Conservation (phyloP, 163 green algal genomes). For the Smithsoniella earleae region DNA sequence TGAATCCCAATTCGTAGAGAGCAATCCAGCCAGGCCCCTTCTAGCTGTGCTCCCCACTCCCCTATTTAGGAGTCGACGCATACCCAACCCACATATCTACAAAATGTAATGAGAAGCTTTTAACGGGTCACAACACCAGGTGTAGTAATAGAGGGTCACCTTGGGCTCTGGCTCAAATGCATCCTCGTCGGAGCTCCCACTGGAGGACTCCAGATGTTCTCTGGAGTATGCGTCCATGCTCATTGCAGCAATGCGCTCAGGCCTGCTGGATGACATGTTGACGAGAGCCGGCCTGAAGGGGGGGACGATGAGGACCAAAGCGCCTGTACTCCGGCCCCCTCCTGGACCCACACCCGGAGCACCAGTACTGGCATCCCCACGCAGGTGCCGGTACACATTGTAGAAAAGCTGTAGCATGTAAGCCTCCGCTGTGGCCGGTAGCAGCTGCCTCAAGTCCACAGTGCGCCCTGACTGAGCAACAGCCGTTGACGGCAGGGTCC, state of each 20-base stretch:
- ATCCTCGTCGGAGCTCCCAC: background rate
- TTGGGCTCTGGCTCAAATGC: background rate
- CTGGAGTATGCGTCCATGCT: background rate
- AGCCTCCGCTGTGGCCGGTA: constrained; percentile 5
- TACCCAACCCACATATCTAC: background rate
- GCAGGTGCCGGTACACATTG: background rate
- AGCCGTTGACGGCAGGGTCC: constrained; percentile 1
- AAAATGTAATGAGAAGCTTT: background rate
- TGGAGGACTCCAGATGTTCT: background rate
- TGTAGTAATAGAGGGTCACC: background rate
- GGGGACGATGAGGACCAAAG: constrained; percentile 5
- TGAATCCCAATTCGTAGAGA: too few relatives aligned
- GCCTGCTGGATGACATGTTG: background rate
- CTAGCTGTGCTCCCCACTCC: too few relatives aligned
- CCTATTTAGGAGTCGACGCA: too few relatives aligned
- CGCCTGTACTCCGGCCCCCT: background rate
- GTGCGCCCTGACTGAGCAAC: background rate
- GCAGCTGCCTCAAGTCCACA: background rate
- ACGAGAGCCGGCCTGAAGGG: background rate
- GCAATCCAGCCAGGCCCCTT: too few relatives aligned
- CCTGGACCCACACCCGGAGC: background rate
- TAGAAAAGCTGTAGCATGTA: constrained; percentile 17
- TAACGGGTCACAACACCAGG: too few relatives aligned
- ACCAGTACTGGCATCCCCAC: background rate
- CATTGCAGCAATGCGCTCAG: background rate